Evolutionary conservation across 805 yeast genomes (phyloP), one percentile per base, ranked within the genome.

Genomic region (Zygosaccharomyces siamensis): DNA sequence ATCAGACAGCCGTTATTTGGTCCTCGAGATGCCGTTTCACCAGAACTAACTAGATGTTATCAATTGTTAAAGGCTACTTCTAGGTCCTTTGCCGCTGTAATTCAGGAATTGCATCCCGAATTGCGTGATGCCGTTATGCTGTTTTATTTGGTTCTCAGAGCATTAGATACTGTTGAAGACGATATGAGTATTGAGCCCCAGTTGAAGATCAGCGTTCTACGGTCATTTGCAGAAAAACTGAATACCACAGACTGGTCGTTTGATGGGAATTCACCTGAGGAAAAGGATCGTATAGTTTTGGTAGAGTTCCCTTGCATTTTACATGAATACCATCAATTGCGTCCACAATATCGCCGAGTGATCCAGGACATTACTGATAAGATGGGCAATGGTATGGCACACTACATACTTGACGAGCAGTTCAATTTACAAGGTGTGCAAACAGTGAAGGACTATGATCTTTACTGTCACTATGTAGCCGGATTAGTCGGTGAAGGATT

Each of bases 361-460:
- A 80, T 93, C 57, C 78, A 77, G 58, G 88, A 84, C 53, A 87
- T 89, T 58, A 83, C 96, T 41, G 57, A 72, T 49, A 76, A 84
- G 66, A 93, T 93, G 99, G 99, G 98, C 49, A 81, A 87, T 57
- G 99, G 99, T 48, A 93, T 93, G 99, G 98, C 98, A 28, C 89
- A 88, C 62, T 93, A 90, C 69, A 81, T 86, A 46, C 72, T 77
- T 59, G 82, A 84, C 61, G 93, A 85, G 45, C 77, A 83, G 53
- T 87, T 87, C 72, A 89, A 88, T 66, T 64, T 78, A 56, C 80
- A 80, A 52, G 98, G 98, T 1, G 83, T 93, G 41, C 72, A 72
- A 43, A 88, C 97, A 1, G 66, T 86, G 39, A 73, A 77, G 52
- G 98, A 89, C 63, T 93, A 86, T 65, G 90, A 93, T 64, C 74